Evolutionary conservation across 306 rosid genomes (phyloP), one percentile per base, ranked within the genome.

Genomic region (Quercus glauca): DNA sequence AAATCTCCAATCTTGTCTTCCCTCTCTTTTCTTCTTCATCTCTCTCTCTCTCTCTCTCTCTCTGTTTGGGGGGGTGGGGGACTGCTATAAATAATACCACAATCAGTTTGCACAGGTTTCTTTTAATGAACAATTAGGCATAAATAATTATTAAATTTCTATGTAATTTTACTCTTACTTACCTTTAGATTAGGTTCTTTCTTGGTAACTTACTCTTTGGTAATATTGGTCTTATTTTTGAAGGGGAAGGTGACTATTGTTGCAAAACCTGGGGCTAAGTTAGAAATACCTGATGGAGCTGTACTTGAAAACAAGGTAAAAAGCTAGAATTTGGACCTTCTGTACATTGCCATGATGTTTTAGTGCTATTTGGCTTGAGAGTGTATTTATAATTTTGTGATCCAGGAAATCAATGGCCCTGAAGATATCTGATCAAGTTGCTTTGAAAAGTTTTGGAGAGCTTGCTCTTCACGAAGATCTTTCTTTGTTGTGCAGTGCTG

Each of bases 191-290:
- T 57, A n/a, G 23, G 7, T 10, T 11, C 26, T n/a, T 55, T 52
- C 29, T 37, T 74, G 9, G 53, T 9, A 7, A 12, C 77, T 80
- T 68, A 76, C 57, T 41, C 69, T 78, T 68, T 6, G 5, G 53
- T 69, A 69, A 57, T 73, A 67, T 25, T 56, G 80, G 80, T 83
- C 56, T 35, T 56, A 25, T 53, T 55, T 74, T 55, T 75, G 52
- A 75, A 94, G 98, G 98, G 98, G 37, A 91, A 92, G 76, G 94
- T 94, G 67, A 87, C 71, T 31, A 75, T 92, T 56, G 68, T 81
- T 0, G 97, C 92, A 19, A 91, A 91, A 61, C 20, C 93, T 0
- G 97, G 86, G 51, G 89, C 76, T 73, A 92, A 89, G 87, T 73
- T 94, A 80, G 97, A 87, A 70, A 79, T 94, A 72, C 94, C 98